Percentiles rank a stretch among this genome's conserved stretches.
phyloP scores from a whole-genome alignment of 2,329 filamentous ascomycete genomes.

The Nemania serpens region DNA sequence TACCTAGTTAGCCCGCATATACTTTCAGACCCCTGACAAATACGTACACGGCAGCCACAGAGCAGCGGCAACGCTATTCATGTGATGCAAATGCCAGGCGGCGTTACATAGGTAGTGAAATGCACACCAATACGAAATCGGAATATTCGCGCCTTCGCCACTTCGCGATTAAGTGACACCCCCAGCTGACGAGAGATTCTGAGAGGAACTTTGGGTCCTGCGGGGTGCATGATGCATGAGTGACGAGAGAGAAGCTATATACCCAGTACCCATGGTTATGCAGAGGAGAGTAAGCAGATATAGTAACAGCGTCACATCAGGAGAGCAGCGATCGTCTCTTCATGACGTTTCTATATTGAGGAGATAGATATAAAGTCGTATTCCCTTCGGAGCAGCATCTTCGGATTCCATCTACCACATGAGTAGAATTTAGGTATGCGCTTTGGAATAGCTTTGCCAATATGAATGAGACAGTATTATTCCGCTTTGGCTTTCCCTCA shows the following conservation, averaged over 20 bases:
- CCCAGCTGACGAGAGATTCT: no score
- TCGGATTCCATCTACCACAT: not conserved
- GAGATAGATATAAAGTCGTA: not conserved
- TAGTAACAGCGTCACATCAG: no score
- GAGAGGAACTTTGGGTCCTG: not conserved
- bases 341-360: no score
- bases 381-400: not conserved
- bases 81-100: not conserved
- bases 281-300: no score
- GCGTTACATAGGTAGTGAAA: not conserved
- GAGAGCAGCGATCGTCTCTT: no score
- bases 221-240: not conserved
- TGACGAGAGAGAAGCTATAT: not conserved
- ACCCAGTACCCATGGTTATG: no score
- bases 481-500: constrained; percentile 7
- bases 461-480: constrained; percentile 21
- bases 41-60: not conserved
- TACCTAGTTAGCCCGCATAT: not conserved
- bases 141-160: constrained; percentile 9
- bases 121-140: not conserved
- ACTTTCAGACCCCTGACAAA: not conserved
- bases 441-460: not conserved
- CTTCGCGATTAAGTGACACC: constrained; percentile 2
- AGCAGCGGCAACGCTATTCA: not conserved
- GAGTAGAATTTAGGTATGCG: not conserved